Percentiles rank a stretch among this genome's conserved stretches.
Evolutionary conservation across 768 basidiomycete genomes (phyloP).

Genomic region (Lactarius sanguifluus): DNA sequence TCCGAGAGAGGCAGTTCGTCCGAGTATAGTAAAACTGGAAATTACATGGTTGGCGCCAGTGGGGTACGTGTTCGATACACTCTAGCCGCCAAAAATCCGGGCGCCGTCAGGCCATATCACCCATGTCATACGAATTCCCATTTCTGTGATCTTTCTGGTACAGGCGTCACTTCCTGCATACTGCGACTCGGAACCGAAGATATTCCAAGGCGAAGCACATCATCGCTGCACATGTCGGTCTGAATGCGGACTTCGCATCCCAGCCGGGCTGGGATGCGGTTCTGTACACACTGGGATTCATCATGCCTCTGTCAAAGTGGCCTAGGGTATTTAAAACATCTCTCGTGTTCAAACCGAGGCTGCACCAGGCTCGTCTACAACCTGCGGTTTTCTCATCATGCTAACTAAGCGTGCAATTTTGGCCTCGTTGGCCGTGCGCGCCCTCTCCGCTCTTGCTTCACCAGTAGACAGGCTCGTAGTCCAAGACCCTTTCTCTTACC

Average conservation of each 20-base stretch:
- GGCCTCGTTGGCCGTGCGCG: slow-evolving; percentile 9
- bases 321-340: slow-evolving; percentile 9
- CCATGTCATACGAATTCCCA: background rate
- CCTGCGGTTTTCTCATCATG: slow-evolving; percentile 3
- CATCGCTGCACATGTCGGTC: no score
- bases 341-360: background rate
- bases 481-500: background rate
- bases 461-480: background rate
- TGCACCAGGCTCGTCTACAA: background rate
- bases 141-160: background rate
- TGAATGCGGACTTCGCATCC: background rate
- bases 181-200: background rate
- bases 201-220: background rate
- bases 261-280: no score
- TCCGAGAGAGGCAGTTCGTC: no score
- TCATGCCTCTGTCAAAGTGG: background rate
- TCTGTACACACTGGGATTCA: background rate
- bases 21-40: no score
- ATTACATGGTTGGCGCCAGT: no score
- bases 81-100: no score
- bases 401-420: slow-evolving; percentile 7
- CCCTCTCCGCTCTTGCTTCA: slow-evolving; percentile 17
- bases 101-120: no score
- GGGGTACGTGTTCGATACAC: no score
- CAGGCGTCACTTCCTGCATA: background rate